A percentile compares a stretch with the other conserved stretches of the same genome.
These are phyloP conservation scores for Glaciozyma martinii DNA, from an alignment of 768 basidiomycete genomes.

Conservation along the genomic window DNA sequence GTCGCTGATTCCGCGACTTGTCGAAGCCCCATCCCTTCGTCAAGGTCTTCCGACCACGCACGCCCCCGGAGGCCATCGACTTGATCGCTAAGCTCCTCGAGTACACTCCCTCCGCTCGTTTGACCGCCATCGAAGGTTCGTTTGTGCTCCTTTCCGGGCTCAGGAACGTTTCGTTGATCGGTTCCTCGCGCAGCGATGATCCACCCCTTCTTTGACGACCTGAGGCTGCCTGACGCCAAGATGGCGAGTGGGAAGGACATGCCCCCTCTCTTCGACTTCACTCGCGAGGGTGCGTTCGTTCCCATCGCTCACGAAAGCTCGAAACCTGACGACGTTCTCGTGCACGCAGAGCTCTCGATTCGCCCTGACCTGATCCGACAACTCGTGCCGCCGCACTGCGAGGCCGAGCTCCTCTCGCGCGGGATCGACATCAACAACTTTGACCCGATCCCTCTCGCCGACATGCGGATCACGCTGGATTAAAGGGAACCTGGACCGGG, in stretches of 20 bases:
- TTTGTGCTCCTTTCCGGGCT: conserved; percentile 63
- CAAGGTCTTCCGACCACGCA: conserved; percentile 95
- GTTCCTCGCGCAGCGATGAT: conserved; percentile 30
- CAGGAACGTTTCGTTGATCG: background rate
- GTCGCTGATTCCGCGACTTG: background rate
- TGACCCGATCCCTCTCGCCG: conserved; percentile 53
- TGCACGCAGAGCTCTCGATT: conserved; percentile 72
- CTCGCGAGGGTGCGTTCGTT: conserved; percentile 69
- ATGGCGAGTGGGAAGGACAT: conserved; percentile 98
- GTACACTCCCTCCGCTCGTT: conserved; percentile 89
- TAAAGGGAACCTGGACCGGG: background rate
- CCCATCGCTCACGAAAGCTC: background rate
- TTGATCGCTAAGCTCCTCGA: conserved; percentile 89
- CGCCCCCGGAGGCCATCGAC: conserved; percentile 90
- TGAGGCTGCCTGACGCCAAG: conserved; percentile 76
- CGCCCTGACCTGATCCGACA: conserved; percentile 86
- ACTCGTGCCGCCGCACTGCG: conserved; percentile 82
- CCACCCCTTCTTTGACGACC: conserved; percentile 86
- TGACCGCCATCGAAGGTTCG: conserved; percentile 67
- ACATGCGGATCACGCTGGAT: conserved; percentile 8
- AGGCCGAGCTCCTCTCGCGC: conserved; percentile 76
- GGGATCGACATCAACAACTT: conserved; percentile 81
- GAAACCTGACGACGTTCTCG: conserved; percentile 7
- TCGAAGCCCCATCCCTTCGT: conserved; percentile 30
- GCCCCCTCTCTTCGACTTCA: conserved; percentile 88